These are phyloP conservation scores for Byssothecium circinans DNA, from an alignment of 2,329 filamentous ascomycete species.

Conservation along the genomic window DNA sequence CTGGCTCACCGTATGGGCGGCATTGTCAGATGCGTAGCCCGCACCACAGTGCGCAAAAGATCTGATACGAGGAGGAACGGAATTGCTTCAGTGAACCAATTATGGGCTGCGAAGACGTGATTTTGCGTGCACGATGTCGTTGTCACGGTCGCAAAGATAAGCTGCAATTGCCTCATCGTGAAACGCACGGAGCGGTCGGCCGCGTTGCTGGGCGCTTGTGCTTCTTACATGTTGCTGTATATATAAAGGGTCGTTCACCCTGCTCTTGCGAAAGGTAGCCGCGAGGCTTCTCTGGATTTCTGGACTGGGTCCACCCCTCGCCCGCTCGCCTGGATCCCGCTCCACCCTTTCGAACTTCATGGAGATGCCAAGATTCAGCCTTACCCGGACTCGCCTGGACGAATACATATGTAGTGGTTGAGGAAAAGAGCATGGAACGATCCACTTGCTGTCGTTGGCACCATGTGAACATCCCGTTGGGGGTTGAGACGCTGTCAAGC, in stretches of 20 bases:
- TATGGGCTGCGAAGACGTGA: neutral
- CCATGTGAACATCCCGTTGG: neutral
- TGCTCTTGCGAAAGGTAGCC: slow-evolving; percentile 13
- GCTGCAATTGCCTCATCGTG: slow-evolving; percentile 31
- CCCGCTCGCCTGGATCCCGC: slow-evolving; percentile 1
- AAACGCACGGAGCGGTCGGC: neutral
- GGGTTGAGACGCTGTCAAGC: no score
- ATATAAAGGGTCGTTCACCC: slow-evolving; percentile 10
- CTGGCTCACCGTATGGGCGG: neutral
- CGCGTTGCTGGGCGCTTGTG: neutral
- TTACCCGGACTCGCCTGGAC: neutral
- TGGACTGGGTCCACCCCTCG: neutral
- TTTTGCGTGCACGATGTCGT: slow-evolving; percentile 20
- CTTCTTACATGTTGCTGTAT: neutral
- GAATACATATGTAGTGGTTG: neutral
- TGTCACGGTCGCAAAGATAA: slow-evolving; percentile 45
- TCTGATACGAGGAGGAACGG: slow-evolving; percentile 1
- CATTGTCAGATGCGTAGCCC: neutral
- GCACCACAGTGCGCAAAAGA: slow-evolving; percentile 7
- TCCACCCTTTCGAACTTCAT: neutral
- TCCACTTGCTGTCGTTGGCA: neutral
- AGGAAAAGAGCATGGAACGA: neutral
- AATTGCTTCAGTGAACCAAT: neutral
- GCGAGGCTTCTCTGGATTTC: neutral
- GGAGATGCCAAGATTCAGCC: slow-evolving; percentile 7